Base-by-base conservation (phyloP, 176 grass and related monocot species). In the Avena insularis region DNA sequence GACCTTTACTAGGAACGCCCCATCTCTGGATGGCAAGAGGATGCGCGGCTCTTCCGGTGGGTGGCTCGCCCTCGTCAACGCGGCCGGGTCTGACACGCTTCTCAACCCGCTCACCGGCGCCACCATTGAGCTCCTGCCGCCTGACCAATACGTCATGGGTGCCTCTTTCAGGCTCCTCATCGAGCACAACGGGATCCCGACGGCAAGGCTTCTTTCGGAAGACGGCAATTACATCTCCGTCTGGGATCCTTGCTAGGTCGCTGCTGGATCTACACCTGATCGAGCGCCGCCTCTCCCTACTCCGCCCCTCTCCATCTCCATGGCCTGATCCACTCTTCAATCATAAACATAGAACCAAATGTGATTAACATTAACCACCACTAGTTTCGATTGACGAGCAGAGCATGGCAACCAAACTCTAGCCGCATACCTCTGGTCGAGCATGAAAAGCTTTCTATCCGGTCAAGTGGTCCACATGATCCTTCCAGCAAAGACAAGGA, bases 61-160 rank as follows among this genome's bases (percentile, higher is more conserved):
- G 1, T 89, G 87, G 82, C 64, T 89, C 40, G 63, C 56, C 19
- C 76, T 85, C 1, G 60, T 73, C 14, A 82, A 89, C 82, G 75
- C 79, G 64, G 75, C 75, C n/a, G 82, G 51, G 20, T 27, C 43
- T 17, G 64, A 80, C 29, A 53, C 75, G 20, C 87, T 89, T 21
- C 75, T 85, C 10, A 85, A 89, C 21, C 87, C 87, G 14, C 79
- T 89, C 53, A 84, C 75, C 19, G 29, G 64, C 13, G 23, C 13
- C 75, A 27, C 27, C 6, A 9, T 73, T 2, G 51, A 19, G 43
- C 87, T 89, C 53, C 87, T 82, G 38, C 63, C 81, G 15, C 81
- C 75, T 13, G 65, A 57, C 81, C 38, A 89, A 3, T 31, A 3
- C 45, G 29, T 87, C 79, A 69, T 49, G 15, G 58, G 31, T 33